Conservation (phyloP, 495 filamentous ascomycete species). For the Parathielavia appendiculata region DNA sequence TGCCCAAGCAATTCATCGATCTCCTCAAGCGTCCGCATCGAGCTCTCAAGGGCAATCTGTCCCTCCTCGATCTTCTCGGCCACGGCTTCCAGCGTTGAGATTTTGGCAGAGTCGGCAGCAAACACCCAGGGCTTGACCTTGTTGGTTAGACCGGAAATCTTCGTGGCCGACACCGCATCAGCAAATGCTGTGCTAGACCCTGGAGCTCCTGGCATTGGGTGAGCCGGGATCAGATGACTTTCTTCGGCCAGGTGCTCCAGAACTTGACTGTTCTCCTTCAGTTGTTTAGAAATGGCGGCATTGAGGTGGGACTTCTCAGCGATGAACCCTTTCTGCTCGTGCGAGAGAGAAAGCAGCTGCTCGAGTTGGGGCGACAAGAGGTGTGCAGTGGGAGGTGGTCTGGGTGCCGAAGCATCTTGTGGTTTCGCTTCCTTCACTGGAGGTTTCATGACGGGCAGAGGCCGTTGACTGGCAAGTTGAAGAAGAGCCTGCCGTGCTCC, state of each 20-base stretch:
- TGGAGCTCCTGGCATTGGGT: conserved; percentile 44
- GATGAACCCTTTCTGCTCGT: conserved; percentile 57
- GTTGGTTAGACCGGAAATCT: conserved; percentile 34
- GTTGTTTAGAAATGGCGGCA: conserved; percentile 53
- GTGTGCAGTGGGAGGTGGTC: conserved; percentile 25
- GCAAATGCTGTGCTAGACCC: conserved; percentile 23
- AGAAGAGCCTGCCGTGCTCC: conserved; percentile 43
- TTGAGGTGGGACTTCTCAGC: conserved; percentile 61
- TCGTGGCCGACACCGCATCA: conserved; percentile 22
- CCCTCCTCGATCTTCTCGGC: conserved; percentile 47
- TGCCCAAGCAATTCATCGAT: conserved; percentile 36
- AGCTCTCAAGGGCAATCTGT: conserved; percentile 40
- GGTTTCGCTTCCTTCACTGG: conserved; percentile 19
- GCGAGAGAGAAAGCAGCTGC: conserved; percentile 51
- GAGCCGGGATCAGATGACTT: conserved; percentile 61
- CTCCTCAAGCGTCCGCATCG: conserved; percentile 38
- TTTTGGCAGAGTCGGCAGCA: conserved; percentile 47
- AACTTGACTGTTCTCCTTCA: conserved; percentile 50
- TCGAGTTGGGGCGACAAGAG: conserved; percentile 53
- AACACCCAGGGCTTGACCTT: conserved; percentile 47
- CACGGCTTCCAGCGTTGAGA: conserved; percentile 42
- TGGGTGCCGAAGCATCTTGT: conserved; percentile 18
- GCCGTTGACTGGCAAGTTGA: conserved; percentile 26
- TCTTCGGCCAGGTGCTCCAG: conserved; percentile 62
- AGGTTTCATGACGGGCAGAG: conserved; percentile 34